These are phyloP conservation scores for Thalia dealbata DNA, from an alignment of 176 grass and related monocot genomes.

Conservation along the genomic window DNA sequence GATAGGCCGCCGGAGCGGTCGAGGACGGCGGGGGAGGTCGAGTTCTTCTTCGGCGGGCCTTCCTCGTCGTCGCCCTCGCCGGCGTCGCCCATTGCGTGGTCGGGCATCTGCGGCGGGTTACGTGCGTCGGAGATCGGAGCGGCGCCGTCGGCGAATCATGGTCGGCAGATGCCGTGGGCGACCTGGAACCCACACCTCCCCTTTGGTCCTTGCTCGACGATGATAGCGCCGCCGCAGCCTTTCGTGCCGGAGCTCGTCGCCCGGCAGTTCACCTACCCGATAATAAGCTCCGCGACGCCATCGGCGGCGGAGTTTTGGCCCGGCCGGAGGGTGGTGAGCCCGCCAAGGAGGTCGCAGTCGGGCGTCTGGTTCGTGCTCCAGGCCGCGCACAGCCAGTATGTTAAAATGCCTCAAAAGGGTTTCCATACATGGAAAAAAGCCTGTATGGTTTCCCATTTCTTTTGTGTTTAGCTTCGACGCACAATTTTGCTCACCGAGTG, in stretches of 20 bases:
- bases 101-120: slow-evolving; percentile 27
- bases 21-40: neutral
- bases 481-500: neutral
- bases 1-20: neutral
- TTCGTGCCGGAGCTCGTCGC: neutral
- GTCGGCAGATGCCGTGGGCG: neutral
- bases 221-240: slow-evolving; percentile 19
- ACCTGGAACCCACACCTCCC: neutral
- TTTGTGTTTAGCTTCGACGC: neutral
- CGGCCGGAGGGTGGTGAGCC: slow-evolving; percentile 22
- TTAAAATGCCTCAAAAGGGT: neutral
- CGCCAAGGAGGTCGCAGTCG: slow-evolving; percentile 34
- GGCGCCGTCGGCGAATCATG: neutral
- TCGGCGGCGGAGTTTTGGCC: slow-evolving; percentile 18
- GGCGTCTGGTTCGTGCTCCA: slow-evolving; percentile 73
- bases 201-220: neutral
- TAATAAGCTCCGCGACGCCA: slow-evolving; percentile 2
- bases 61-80: neutral
- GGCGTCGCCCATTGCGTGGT: slow-evolving; percentile 14
- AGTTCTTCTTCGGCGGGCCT: neutral
- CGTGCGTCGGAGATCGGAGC: slow-evolving; percentile 7
- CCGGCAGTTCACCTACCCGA: neutral
- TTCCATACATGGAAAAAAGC: neutral
- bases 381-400: slow-evolving; percentile 61
- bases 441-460: neutral